phyloP scores from a whole-genome alignment of 2,329 filamentous ascomycete species.

The Helotiales sp. region DNA sequence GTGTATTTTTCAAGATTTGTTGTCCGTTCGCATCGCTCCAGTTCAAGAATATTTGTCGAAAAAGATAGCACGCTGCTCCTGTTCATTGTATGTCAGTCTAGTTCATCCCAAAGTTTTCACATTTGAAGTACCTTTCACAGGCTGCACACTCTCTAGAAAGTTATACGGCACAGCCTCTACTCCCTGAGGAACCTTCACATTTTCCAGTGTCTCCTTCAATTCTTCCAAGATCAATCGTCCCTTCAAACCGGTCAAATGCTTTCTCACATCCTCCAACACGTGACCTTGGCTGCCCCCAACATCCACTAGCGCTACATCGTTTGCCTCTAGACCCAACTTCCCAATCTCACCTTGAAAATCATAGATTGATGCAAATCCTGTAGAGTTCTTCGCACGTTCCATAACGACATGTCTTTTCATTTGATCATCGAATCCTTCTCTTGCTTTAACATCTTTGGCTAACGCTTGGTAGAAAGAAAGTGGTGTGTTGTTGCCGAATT shows the following conservation, averaged over 20 bases:
- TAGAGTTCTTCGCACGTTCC: background rate
- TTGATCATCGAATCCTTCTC: background rate
- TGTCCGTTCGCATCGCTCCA: background rate
- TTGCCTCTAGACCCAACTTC: background rate
- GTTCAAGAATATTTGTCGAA: slow-evolving; percentile 1
- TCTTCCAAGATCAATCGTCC: background rate
- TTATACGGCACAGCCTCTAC: background rate
- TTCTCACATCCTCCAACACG: background rate
- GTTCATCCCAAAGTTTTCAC: background rate
- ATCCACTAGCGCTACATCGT: background rate
- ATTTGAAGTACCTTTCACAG: background rate
- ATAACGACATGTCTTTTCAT: background rate
- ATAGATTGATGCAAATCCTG: background rate
- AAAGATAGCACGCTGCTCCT: slow-evolving; percentile 1
- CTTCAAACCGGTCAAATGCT: background rate
- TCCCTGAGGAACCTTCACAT: background rate
- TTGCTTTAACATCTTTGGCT: background rate
- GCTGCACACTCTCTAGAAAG: background rate
- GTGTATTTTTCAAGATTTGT: background rate
- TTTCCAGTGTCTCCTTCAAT: background rate
- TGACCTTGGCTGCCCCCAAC: background rate
- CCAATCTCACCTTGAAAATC: background rate
- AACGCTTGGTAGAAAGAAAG: background rate
- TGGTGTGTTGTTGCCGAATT: background rate
- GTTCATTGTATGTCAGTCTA: background rate